Evolutionary conservation across 169 alveolate species (phyloP).

Genomic region (Eimeria sp.): DNA sequence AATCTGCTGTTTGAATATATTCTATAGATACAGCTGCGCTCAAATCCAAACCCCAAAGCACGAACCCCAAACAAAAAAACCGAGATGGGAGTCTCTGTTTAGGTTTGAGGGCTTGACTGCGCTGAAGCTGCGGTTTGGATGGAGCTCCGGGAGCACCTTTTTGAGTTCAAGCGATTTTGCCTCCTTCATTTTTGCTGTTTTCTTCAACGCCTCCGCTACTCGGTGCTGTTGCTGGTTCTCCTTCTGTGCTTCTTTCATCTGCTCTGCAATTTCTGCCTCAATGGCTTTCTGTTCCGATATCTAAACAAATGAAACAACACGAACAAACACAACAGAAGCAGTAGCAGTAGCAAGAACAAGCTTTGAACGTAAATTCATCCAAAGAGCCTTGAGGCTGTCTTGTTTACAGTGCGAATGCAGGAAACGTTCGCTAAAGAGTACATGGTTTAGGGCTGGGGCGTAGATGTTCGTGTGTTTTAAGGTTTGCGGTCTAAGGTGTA

Average conservation of each 20-base stretch:
- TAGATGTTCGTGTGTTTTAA: too few relatives aligned
- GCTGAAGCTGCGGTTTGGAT: background rate
- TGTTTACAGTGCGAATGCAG: too few relatives aligned
- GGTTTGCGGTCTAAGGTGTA: too few relatives aligned
- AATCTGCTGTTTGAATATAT: too few relatives aligned
- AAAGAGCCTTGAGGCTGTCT: too few relatives aligned
- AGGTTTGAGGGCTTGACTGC: background rate
- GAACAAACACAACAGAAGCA: too few relatives aligned
- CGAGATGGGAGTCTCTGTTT: background rate
- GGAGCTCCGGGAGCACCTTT: background rate
- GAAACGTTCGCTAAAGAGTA: too few relatives aligned
- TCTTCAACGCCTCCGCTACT: slow-evolving; percentile 32
- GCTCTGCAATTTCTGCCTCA: background rate
- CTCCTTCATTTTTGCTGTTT: slow-evolving; percentile 10
- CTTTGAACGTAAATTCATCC: too few relatives aligned
- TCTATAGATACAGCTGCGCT: background rate
- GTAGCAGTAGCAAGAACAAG: too few relatives aligned
- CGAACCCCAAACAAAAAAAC: background rate
- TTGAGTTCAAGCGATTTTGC: slow-evolving; percentile 11
- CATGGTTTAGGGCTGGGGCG: too few relatives aligned
- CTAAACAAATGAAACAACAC: background rate
- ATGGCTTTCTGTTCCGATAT: background rate
- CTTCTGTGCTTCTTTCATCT: background rate
- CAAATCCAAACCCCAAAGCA: background rate
- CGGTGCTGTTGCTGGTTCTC: slow-evolving; percentile 14